Percentiles rank a stretch among this genome's conserved stretches.
phyloP scores from a whole-genome alignment of 495 filamentous ascomycete genomes.

The Talaromyces adpressus region DNA sequence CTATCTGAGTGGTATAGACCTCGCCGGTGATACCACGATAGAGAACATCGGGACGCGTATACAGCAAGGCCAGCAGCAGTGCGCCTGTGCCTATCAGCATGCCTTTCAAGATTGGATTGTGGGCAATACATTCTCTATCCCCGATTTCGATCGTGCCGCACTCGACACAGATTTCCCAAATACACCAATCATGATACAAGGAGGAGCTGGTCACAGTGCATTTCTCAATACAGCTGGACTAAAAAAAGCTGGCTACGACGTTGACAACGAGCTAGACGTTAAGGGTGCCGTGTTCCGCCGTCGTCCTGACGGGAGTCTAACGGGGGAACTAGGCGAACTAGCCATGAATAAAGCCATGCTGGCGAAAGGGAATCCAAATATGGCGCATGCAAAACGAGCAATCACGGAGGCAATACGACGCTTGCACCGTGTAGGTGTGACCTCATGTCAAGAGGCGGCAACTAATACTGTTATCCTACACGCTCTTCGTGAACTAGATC shows the following conservation, averaged over 20 bases:
- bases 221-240: slow-evolving; percentile 1
- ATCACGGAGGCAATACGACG: not conserved
- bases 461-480: not conserved
- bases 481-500: slow-evolving; percentile 2
- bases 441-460: slow-evolving; percentile 5
- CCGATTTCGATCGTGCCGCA: not conserved
- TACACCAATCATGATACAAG: not conserved
- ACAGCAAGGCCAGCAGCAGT: not conserved
- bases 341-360: slow-evolving; percentile 5
- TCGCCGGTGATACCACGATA: not conserved
- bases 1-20: not conserved
- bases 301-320: slow-evolving; percentile 1
- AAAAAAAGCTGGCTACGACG: slow-evolving; percentile 3
- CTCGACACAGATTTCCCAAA: slow-evolving; percentile 1
- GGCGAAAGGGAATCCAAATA: not conserved
- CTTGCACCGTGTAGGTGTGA: not conserved
- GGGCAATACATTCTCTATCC: not conserved
- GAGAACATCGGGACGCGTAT: not conserved
- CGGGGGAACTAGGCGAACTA: not conserved
- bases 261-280: not conserved
- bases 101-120: slow-evolving; percentile 5
- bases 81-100: slow-evolving; percentile 6
- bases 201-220: slow-evolving; percentile 2
- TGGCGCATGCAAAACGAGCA: slow-evolving; percentile 1
- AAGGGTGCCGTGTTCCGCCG: not conserved